Conservation (phyloP, 148 eudicot genomes). For the Oxyria digyna region DNA sequence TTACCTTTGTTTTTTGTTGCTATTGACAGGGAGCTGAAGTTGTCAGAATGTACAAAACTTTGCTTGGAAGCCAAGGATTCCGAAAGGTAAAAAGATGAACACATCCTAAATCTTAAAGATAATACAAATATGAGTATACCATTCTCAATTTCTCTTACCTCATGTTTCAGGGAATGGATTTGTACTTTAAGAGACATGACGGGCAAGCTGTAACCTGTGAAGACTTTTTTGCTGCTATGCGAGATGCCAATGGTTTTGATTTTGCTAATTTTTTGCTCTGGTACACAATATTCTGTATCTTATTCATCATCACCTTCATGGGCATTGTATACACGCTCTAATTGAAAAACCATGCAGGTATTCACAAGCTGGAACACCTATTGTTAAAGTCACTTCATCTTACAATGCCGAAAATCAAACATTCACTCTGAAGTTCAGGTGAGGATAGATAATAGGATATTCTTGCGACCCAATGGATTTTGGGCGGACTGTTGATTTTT, state of each 20-base stretch:
- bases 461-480: not conserved
- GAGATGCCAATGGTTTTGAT: constrained; percentile 91
- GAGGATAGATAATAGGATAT: not conserved
- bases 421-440: constrained; percentile 79
- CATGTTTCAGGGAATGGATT: constrained; percentile 78
- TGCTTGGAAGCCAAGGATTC: constrained; percentile 79
- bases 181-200: constrained; percentile 91
- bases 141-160: constrained; percentile 4
- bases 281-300: constrained; percentile 22
- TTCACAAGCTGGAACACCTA: constrained; percentile 97
- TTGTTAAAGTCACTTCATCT: constrained; percentile 58
- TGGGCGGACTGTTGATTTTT: not conserved
- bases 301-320: not conserved
- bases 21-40: constrained; percentile 87
- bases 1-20: not conserved
- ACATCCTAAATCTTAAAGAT: not conserved
- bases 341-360: constrained; percentile 38
- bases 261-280: constrained; percentile 84
- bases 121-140: not conserved
- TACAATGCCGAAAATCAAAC: constrained; percentile 66
- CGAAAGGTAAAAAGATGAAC: constrained; percentile 44
- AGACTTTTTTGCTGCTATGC: constrained; percentile 93
- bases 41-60: constrained; percentile 98
- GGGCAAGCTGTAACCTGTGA: constrained; percentile 99
- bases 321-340: constrained; percentile 13